Conservation (phyloP, 768 basidiomycete species). For the Xanthoconium stramineum region DNA sequence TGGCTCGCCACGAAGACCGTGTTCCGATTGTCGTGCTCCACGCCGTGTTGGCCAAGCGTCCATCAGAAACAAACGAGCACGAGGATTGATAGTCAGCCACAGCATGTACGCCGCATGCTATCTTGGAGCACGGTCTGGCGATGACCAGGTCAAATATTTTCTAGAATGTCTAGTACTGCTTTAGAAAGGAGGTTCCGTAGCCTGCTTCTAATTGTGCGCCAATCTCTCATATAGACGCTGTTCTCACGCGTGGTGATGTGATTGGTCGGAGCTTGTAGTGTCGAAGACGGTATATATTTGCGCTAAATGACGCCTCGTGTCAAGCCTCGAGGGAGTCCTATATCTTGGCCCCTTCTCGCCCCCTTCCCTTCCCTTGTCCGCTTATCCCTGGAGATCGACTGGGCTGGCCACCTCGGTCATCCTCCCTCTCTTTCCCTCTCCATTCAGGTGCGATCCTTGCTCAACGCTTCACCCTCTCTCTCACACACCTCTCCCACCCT, state of each 20-base stretch:
- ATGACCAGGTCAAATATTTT: neutral
- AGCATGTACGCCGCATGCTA: slow-evolving; percentile 6
- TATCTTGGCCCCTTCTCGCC: slow-evolving; percentile 4
- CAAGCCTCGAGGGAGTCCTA: slow-evolving; percentile 25
- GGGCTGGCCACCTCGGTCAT: slow-evolving; percentile 26
- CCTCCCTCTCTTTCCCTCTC: slow-evolving; percentile 7
- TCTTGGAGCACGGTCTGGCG: neutral
- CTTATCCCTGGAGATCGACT: slow-evolving; percentile 20
- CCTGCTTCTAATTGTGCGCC: too few species aligned
- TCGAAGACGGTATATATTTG: slow-evolving; percentile 8
- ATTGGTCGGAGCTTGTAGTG: slow-evolving; percentile 23
- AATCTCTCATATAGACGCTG: neutral
- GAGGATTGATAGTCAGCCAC: neutral
- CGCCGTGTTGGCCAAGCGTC: neutral
- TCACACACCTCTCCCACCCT: neutral
- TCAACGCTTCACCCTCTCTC: neutral
- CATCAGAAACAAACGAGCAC: too few species aligned
- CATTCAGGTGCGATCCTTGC: slow-evolving; percentile 12
- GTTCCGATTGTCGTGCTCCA: neutral
- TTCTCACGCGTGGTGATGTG: neutral
- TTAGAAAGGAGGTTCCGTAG: neutral
- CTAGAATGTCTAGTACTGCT: neutral
- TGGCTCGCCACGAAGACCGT: too few species aligned
- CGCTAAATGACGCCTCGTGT: slow-evolving; percentile 22
- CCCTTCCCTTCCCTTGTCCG: slow-evolving; percentile 9